Evolutionary conservation across 2,329 filamentous ascomycete genomes (phyloP).

Genomic region (Verticillium tricorpus): DNA sequence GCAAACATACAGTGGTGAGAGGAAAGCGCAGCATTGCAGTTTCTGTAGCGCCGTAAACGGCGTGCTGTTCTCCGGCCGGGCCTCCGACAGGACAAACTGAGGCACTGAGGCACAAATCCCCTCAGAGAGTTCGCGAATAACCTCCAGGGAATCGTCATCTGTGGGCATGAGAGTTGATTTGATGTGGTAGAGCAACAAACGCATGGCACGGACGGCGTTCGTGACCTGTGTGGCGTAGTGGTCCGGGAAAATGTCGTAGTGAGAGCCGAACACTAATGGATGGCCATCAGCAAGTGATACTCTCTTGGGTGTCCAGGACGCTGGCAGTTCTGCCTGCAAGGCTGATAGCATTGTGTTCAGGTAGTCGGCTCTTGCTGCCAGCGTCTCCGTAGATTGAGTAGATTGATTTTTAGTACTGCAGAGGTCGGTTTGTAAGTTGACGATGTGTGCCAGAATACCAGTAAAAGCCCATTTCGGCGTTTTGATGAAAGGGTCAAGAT

Average conservation of each 20-base stretch:
- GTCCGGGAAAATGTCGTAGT: slow-evolving; percentile 16
- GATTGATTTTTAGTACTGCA: too few species aligned
- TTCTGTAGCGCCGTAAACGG: slow-evolving; percentile 14
- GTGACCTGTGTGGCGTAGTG: slow-evolving; percentile 16
- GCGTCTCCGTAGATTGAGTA: too few species aligned
- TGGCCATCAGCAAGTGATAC: not conserved
- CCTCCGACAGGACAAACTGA: not conserved
- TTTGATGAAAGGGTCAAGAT: slow-evolving; percentile 4
- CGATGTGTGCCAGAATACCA: not conserved
- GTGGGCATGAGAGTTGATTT: not conserved
- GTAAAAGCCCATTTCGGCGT: slow-evolving; percentile 4
- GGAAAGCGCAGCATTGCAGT: slow-evolving; percentile 14
- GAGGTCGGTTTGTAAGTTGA: not conserved
- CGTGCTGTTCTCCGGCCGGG: slow-evolving; percentile 3
- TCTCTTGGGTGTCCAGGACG: too few species aligned
- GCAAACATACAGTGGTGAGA: slow-evolving; percentile 15
- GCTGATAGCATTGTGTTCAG: too few species aligned
- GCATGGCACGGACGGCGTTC: slow-evolving; percentile 16
- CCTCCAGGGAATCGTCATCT: not conserved
- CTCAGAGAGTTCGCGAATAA: too few species aligned
- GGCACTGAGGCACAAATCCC: too few species aligned
- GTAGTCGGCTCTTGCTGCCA: too few species aligned
- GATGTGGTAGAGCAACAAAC: slow-evolving; percentile 12
- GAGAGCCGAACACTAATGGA: slow-evolving; percentile 7
- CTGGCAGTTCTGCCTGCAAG: too few species aligned